Evolutionary conservation across 2,329 filamentous ascomycete genomes (phyloP).

Genomic region (Phialophora verrucosa): DNA sequence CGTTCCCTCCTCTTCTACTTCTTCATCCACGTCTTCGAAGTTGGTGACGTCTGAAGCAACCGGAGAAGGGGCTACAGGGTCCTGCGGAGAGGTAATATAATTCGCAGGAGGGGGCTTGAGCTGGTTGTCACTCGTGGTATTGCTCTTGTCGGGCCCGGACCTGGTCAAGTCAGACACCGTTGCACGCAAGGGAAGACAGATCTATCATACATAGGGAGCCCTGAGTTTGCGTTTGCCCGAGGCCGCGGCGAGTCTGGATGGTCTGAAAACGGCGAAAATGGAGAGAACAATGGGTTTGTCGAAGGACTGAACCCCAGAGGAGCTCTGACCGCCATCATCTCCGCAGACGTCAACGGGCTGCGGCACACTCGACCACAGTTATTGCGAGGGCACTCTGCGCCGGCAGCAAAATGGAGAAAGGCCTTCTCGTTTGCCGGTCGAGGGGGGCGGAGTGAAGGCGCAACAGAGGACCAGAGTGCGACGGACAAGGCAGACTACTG

Average conservation of each 20-base stretch:
- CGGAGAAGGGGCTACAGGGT: slow-evolving; percentile 70
- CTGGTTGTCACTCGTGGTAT: slow-evolving; percentile 28
- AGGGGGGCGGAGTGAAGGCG: slow-evolving; percentile 11
- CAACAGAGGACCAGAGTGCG: slow-evolving; percentile 7
- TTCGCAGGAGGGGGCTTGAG: slow-evolving; percentile 44
- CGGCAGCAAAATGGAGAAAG: slow-evolving; percentile 16
- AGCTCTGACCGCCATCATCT: slow-evolving; percentile 65
- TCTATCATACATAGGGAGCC: slow-evolving; percentile 61
- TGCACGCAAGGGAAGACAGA: slow-evolving; percentile 46
- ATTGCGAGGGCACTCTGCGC: slow-evolving; percentile 21
- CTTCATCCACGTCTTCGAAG: slow-evolving; percentile 82
- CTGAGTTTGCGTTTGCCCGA: slow-evolving; percentile 57
- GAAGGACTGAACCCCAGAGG: slow-evolving; percentile 66
- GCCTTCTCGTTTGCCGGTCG: slow-evolving; percentile 5
- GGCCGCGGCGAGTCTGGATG: slow-evolving; percentile 61
- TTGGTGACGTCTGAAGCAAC: slow-evolving; percentile 66
- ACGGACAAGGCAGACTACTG: slow-evolving; percentile 31
- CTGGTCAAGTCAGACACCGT: slow-evolving; percentile 49
- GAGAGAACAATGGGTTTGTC: slow-evolving; percentile 59
- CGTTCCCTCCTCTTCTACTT: slow-evolving; percentile 58
- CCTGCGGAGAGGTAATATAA: slow-evolving; percentile 51
- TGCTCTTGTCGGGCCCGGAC: slow-evolving; percentile 28
- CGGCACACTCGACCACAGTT: slow-evolving; percentile 29
- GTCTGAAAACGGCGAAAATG: slow-evolving; percentile 60
- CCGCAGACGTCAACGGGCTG: slow-evolving; percentile 13